Conservation (phyloP, 257 asterid genomes). For the Jacaranda copaia region DNA sequence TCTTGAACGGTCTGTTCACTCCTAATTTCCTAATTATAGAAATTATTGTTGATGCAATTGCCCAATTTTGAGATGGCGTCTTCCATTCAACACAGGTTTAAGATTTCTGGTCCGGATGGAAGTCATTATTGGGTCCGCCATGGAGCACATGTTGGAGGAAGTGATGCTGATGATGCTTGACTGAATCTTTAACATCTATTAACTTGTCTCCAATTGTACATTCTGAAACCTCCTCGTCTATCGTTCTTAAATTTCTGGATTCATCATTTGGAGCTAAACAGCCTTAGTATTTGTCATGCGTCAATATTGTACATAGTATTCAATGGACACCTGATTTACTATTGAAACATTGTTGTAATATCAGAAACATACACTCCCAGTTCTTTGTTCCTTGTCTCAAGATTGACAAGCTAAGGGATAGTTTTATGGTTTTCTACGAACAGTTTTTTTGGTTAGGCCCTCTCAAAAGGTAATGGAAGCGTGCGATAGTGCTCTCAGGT, state of each 20-base stretch:
- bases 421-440: too few relatives aligned
- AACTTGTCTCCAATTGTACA: slow-evolving; percentile 41
- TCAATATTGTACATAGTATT: not conserved
- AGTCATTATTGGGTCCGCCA: slow-evolving; percentile 65
- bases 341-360: not conserved
- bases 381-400: not conserved
- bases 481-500: too few relatives aligned
- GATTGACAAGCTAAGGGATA: too few relatives aligned
- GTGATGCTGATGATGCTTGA: slow-evolving; percentile 67
- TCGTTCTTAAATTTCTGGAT: slow-evolving; percentile 29
- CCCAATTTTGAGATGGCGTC: slow-evolving; percentile 24
- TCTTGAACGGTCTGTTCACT: slow-evolving; percentile 78
- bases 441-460: too few relatives aligned
- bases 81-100: slow-evolving; percentile 55
- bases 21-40: slow-evolving; percentile 16
- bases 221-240: slow-evolving; percentile 29
- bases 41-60: not conserved
- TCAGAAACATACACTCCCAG: not conserved
- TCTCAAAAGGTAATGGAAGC: too few relatives aligned
- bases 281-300: not conserved
- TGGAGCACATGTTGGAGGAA: slow-evolving; percentile 66
- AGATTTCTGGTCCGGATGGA: slow-evolving; percentile 83
- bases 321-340: not conserved
- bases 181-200: slow-evolving; percentile 5
- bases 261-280: slow-evolving; percentile 12